Evolutionary conservation across 208 protist species (phyloP).

Genomic region (Crithidia bombi): DNA sequence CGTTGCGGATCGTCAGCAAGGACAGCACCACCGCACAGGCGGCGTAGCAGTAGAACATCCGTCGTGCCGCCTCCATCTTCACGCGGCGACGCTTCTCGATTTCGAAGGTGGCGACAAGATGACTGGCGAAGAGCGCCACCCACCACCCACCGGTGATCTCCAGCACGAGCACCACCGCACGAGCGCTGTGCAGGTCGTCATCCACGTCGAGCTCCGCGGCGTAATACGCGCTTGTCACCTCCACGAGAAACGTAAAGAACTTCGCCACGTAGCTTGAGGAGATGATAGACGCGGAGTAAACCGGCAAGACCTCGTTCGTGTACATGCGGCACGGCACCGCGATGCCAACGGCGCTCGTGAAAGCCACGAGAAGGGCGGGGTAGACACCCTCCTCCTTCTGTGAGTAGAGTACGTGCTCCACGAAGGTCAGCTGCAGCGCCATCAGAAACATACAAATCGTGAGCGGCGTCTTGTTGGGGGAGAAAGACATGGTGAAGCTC

Average conservation of each 20-base stretch:
- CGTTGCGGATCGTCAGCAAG: conserved; percentile 68
- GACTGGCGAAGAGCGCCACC: conserved; percentile 51
- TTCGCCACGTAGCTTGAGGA: conserved; percentile 80
- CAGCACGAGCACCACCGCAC: conserved; percentile 12
- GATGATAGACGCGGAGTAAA: conserved; percentile 58
- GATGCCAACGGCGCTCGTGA: conserved; percentile 74
- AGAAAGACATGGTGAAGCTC: conserved; percentile 76
- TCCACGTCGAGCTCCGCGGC: conserved; percentile 34
- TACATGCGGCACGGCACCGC: conserved; percentile 59
- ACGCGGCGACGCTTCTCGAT: conserved; percentile 49
- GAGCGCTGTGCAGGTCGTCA: conserved; percentile 12
- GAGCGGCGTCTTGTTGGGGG: conserved; percentile 49
- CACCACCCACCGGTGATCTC: conserved; percentile 65
- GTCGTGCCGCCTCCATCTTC: conserved; percentile 33
- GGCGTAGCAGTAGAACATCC: conserved; percentile 43
- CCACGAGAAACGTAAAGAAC: conserved; percentile 74
- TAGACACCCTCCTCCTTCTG: conserved; percentile 84
- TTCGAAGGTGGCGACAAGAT: conserved; percentile 61
- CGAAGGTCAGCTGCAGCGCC: conserved; percentile 70
- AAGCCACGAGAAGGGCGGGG: conserved; percentile 64
- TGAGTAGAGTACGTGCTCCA: conserved; percentile 88
- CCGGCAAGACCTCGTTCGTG: conserved; percentile 57
- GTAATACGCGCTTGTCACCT: conserved; percentile 80
- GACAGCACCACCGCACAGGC: conserved; percentile 39
- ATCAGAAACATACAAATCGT: conserved; percentile 66